Evolutionary conservation across 2,329 filamentous ascomycete species (phyloP).

Genomic region (Rasamsonia emersonii): DNA sequence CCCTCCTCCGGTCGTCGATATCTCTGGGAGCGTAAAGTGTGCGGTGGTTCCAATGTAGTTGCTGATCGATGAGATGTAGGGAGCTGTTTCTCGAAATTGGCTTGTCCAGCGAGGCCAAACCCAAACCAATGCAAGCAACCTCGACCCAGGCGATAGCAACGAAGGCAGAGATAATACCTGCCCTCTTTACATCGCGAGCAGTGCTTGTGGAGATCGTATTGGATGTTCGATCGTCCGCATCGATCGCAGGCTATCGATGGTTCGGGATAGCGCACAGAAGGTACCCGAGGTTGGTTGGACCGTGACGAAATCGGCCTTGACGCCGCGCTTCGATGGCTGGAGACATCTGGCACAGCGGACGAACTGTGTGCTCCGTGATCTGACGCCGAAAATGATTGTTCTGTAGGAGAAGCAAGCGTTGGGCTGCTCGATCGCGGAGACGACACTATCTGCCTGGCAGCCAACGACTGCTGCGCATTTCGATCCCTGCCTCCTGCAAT

Average conservation of each 20-base stretch:
- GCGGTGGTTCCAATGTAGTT: conserved; percentile 38
- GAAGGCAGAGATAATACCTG: conserved; percentile 68
- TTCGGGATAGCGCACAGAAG: conserved; percentile 48
- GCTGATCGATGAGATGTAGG: conserved; percentile 30
- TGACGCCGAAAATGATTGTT: conserved; percentile 7
- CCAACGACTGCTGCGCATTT: conserved; percentile 12
- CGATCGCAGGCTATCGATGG: conserved; percentile 65
- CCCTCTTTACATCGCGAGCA: conserved; percentile 63
- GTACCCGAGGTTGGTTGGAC: conserved; percentile 17
- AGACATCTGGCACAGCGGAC: conserved; percentile 11
- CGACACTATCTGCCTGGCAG: conserved; percentile 16
- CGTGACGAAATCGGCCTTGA: conserved; percentile 25
- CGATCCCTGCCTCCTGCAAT: conserved; percentile 16
- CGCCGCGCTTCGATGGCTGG: conserved; percentile 14
- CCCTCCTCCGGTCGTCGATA: conserved; percentile 23
- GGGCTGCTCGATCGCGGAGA: conserved; percentile 14
- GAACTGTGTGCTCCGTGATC: conserved; percentile 3
- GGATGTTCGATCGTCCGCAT: conserved; percentile 64
- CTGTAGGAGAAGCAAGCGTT: conserved; percentile 6
- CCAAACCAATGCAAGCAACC: conserved; percentile 86
- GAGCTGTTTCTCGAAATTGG: conserved; percentile 51
- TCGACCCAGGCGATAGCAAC: conserved; percentile 67
- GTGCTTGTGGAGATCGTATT: conserved; percentile 80
- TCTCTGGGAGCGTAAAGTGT: conserved; percentile 38
- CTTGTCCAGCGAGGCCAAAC: conserved; percentile 65